These are phyloP conservation scores for Sugiyamaella pinicola DNA, from an alignment of 1,139 yeast species.

Conservation along the genomic window DNA sequence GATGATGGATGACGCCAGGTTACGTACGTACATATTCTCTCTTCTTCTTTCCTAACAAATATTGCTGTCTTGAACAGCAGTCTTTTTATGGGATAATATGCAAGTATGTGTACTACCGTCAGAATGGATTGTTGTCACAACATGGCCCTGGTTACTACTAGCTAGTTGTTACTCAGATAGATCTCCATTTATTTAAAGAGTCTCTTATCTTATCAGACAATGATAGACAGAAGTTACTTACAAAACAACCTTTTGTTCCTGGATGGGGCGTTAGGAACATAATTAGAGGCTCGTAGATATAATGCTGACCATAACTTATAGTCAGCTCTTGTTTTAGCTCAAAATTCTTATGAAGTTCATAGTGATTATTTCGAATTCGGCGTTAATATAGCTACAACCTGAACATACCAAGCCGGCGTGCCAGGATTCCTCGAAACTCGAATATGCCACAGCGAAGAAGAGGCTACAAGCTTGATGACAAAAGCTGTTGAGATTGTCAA, in stretches of 20 bases:
- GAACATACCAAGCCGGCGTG: slow-evolving; percentile 64
- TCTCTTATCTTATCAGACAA: no score
- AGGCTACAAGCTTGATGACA: slow-evolving; percentile 37
- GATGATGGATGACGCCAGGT: neutral
- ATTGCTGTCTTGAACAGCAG: no score
- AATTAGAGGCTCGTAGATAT: slow-evolving; percentile 45
- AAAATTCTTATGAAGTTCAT: slow-evolving; percentile 56
- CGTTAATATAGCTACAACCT: slow-evolving; percentile 57
- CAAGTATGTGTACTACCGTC: no score
- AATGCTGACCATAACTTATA: slow-evolving; percentile 52
- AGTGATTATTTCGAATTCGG: slow-evolving; percentile 55
- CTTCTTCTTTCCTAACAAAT: no score
- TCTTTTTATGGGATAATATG: neutral
- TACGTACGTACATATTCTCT: no score
- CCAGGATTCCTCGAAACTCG: slow-evolving; percentile 46
- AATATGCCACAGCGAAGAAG: slow-evolving; percentile 36
- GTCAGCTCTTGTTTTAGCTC: slow-evolving; percentile 59
- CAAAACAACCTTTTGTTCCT: slow-evolving; percentile 34
- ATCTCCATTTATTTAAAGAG: no score
- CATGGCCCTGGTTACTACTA: neutral
- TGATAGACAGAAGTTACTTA: neutral
- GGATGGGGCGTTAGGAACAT: slow-evolving; percentile 53
- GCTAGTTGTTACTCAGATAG: no score
- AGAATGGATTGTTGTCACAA: neutral
- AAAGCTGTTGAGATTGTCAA: slow-evolving; percentile 36